Evolutionary conservation across 1,284 basidiomycete species (phyloP), one percentile per base, ranked within the genome.

Genomic region (Papiliotrema fonsecae): DNA sequence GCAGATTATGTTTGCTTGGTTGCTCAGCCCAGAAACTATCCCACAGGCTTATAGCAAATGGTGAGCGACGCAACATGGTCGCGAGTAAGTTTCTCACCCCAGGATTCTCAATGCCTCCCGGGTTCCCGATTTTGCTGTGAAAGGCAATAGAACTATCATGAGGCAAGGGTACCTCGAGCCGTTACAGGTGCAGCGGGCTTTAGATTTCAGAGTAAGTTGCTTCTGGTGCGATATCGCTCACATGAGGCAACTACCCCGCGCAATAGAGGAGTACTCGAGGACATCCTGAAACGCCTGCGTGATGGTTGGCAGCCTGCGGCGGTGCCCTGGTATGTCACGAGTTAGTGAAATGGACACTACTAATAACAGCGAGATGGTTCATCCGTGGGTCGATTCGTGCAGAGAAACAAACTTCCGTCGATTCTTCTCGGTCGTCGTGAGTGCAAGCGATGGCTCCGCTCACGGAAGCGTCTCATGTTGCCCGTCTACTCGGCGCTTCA

Each of bases 1-100:
- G 9, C 91, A 96, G 72, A 94, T 96, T 67, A 80, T 93, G 75
- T 93, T 89, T 67, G 84, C 80, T 0, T 90, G 86, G 74, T 77
- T 94, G 26, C 70, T 88, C 27, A 78, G 85, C 24, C 90, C 88
- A 7, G 88, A 92, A 52, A 88, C 88, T 0, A 81, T 94, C 25
- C 84, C 87, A 6, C 75, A 76, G 34, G 87, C 86, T 18, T 94
- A 94, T 62, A 77, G 76, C 22, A 73, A 70, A 39, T 93, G 90
- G 88, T 88, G 13, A 22, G 38, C 24, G 14, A 30, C 5, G n/a
- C 4, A 5, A n/a, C 10, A 9, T 36, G 25, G 10, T 2, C 22
- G 19, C 18, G 14, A 36, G 34, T 25, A 14, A 7, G 40, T 19
- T n/a, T 25, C 24, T 25, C 46, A 42, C 18, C 10, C 16, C 26